Evolutionary conservation across 2,329 filamentous ascomycete species (phyloP).

Genomic region (Cladorrhinum sp.): DNA sequence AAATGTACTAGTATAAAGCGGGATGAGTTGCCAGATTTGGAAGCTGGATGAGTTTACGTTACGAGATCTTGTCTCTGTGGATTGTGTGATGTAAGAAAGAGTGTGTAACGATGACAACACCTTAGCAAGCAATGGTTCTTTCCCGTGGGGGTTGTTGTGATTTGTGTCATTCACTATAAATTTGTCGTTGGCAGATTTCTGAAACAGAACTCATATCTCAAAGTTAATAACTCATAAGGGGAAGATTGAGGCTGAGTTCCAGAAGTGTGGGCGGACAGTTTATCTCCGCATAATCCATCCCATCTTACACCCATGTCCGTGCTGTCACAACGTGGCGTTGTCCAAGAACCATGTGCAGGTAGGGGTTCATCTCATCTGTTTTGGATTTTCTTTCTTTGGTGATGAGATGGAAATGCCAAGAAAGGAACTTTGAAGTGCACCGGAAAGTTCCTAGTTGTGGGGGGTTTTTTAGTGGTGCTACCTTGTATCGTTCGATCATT

Average conservation of each 20-base stretch:
- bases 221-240: not conserved
- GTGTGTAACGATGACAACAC: too few relatives aligned
- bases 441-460: not conserved
- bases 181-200: not conserved
- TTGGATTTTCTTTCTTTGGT: not conserved
- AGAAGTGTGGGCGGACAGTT: not conserved
- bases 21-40: not conserved
- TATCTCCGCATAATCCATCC: not conserved
- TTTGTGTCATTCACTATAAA: not conserved
- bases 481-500: not conserved
- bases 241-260: not conserved
- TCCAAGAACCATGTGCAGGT: too few relatives aligned
- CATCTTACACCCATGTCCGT: not conserved
- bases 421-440: not conserved
- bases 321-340: not conserved
- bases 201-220: not conserved
- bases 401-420: not conserved
- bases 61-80: too few relatives aligned
- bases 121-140: not conserved
- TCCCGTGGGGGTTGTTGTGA: not conserved
- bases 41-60: not conserved
- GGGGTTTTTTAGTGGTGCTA: not conserved
- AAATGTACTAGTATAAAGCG: too few relatives aligned
- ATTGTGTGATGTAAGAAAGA: too few relatives aligned
- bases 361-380: not conserved